Conservation (phyloP, 2,329 filamentous ascomycete species). For the Massarina eburnea region DNA sequence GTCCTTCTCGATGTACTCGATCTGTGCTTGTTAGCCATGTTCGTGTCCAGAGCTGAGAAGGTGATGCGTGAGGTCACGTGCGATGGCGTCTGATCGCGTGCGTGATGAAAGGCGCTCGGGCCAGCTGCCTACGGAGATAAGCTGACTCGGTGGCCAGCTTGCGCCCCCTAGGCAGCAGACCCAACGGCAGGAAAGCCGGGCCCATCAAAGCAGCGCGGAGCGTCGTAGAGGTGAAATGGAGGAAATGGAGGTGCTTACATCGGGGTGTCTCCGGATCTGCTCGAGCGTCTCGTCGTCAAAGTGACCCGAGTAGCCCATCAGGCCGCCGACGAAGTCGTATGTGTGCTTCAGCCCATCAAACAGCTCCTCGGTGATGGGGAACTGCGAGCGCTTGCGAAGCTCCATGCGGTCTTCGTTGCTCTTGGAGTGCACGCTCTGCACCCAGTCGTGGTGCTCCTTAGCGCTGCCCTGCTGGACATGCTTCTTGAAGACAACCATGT, state of each 20-base stretch:
- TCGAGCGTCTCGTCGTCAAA: conserved; percentile 94
- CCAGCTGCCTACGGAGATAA: conserved; percentile 33
- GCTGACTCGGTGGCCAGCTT: conserved; percentile 15
- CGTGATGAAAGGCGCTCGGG: conserved; percentile 9
- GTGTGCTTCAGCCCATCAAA: conserved; percentile 93
- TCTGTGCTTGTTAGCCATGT: conserved; percentile 57
- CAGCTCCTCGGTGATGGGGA: conserved; percentile 66
- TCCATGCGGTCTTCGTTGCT: conserved; percentile 73
- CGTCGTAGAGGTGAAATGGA: neutral
- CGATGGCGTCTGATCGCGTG: conserved; percentile 29
- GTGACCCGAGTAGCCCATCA: conserved; percentile 93
- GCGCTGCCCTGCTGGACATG: conserved; percentile 76
- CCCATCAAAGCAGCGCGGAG: neutral
- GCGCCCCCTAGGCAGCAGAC: conserved; percentile 1
- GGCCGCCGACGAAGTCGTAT: conserved; percentile 81
- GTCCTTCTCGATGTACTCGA: conserved; percentile 95
- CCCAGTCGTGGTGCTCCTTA: conserved; percentile 82
- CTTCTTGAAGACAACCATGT: conserved; percentile 99
- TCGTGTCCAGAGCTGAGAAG: neutral
- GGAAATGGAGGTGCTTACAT: conserved; percentile 69
- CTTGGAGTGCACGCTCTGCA: conserved; percentile 78
- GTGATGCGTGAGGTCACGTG: conserved; percentile 23
- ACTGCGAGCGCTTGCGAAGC: conserved; percentile 85
- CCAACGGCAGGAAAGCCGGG: neutral
- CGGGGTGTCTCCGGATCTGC: conserved; percentile 89